Percentiles rank a stretch among this genome's conserved stretches.
Evolutionary conservation across 2,329 filamentous ascomycete genomes (phyloP).

Genomic region (Rhexocercosporidium sp.): DNA sequence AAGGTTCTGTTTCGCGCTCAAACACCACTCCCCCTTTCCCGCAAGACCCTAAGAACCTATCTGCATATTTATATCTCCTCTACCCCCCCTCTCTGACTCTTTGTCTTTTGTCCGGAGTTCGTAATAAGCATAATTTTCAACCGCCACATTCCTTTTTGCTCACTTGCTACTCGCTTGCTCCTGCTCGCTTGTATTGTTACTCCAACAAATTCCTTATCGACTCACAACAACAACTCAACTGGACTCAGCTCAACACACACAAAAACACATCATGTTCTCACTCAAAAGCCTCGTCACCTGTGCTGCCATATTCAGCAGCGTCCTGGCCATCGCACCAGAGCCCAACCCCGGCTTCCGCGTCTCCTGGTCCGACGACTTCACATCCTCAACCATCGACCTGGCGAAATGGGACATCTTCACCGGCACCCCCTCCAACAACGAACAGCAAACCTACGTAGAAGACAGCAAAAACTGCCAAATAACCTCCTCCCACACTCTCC

Average conservation of each 20-base stretch:
- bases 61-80: background rate
- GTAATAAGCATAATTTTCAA: background rate
- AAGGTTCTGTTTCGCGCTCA: conserved; percentile 9
- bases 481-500: conserved; percentile 23
- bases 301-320: conserved; percentile 13
- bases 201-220: background rate
- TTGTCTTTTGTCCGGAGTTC: background rate
- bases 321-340: conserved; percentile 22
- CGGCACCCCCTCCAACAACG: conserved; percentile 28
- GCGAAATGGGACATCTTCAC: conserved; percentile 30
- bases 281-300: conserved; percentile 5
- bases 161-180: background rate
- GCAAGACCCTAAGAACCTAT: background rate
- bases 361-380: conserved; percentile 33
- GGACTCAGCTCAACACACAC: conserved; percentile 37
- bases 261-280: conserved; percentile 34
- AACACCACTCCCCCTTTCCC: background rate
- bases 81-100: background rate
- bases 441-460: conserved; percentile 31
- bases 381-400: conserved; percentile 16
- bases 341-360: conserved; percentile 27
- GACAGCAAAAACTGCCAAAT: conserved; percentile 27
- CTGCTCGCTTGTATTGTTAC: conserved; percentile 3
- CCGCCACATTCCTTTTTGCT: conserved; percentile 3
- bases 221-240: background rate